Evolutionary conservation across 148 eudicot species (phyloP), one percentile per base, ranked within the genome.

Genomic region (Spergularia marina): DNA sequence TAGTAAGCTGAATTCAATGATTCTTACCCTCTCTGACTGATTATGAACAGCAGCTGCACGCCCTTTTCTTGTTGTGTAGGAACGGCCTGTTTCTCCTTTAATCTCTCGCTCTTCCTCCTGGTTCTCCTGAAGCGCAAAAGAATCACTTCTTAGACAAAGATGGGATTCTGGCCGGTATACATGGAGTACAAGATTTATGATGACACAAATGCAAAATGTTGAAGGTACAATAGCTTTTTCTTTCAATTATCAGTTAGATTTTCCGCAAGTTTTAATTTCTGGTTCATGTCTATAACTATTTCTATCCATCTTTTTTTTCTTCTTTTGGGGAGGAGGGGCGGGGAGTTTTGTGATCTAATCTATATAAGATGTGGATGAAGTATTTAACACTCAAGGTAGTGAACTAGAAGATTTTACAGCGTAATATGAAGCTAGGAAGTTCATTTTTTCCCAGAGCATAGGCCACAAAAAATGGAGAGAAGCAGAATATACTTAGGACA

Each of bases 21-120:
- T 17, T 12, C 4, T 34, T 87, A 91, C 98, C 91, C 94, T 76
- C 71, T 93, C 98, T n/a, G 98, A 93, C 72, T 86, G 96, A 82
- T 93, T 93, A 86, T 93, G 98, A 68, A 87, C 76, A 40, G 84
- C 89, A 70, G 98, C 92, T 73, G 88, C 97, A 23, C 92, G 80
- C 62, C 87, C 86, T 73, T 85, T 85, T 80, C 94, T 82, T 53
- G 85, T 81, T 58, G 93, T 78, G 77, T 83, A 68, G 58, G 89
- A 87, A 17, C 89, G 84, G 4, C 79, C 79, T 14, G 89, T 80
- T 81, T 87, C 95, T 63, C 83, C 80, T 78, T 84, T 85, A 34
- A 78, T 80, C 51, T 77, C 83, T 53, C 77, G 78, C 64, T 87
- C 97, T 71, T 87, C 87, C 57, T 85, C 89, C 58, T 59, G 84